A percentile compares a stretch with the other conserved stretches of the same genome.
Conservation (phyloP, 306 rosid species). For the Sicyos edulis region DNA sequence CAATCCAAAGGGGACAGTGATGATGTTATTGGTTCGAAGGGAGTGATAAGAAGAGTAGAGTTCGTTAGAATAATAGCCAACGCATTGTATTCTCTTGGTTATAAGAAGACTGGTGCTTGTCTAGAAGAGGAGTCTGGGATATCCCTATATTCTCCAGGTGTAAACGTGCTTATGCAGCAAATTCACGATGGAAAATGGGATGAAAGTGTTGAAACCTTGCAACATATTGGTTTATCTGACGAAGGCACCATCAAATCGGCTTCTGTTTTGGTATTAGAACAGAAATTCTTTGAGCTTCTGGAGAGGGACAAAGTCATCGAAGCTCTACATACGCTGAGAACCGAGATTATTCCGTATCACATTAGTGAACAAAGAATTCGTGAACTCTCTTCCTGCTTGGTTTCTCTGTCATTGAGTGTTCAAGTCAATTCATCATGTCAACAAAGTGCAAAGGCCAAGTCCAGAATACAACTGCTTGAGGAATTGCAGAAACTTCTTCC, state of each 20-base stretch:
- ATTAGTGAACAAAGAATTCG: conserved; percentile 49
- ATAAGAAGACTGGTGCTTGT: conserved; percentile 66
- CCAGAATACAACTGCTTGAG: conserved; percentile 68
- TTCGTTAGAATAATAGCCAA: conserved; percentile 91
- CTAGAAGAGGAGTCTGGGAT: conserved; percentile 97
- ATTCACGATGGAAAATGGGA: conserved; percentile 83
- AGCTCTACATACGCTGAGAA: conserved; percentile 80
- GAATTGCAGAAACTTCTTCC: conserved; percentile 91
- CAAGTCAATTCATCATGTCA: conserved; percentile 32
- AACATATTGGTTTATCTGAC: conserved; percentile 56
- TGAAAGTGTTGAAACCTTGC: conserved; percentile 65
- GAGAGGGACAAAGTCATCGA: conserved; percentile 57
- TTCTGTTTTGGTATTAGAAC: conserved; percentile 74
- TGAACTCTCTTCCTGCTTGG: conserved; percentile 70
- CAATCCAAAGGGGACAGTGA: conserved; percentile 58
- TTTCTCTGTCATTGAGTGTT: conserved; percentile 41
- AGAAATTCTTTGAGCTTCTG: conserved; percentile 79
- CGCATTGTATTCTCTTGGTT: conserved; percentile 91
- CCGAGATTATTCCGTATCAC: conserved; percentile 71
- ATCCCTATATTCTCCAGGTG: conserved; percentile 59
- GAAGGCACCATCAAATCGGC: conserved; percentile 56
- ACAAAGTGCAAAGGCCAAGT: conserved; percentile 38
- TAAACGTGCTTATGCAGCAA: conserved; percentile 71
- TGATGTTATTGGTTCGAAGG: conserved; percentile 82
- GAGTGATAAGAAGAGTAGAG: conserved; percentile 75